Conservation (phyloP, 768 basidiomycete genomes). For the Fistulinella prunicolor region DNA sequence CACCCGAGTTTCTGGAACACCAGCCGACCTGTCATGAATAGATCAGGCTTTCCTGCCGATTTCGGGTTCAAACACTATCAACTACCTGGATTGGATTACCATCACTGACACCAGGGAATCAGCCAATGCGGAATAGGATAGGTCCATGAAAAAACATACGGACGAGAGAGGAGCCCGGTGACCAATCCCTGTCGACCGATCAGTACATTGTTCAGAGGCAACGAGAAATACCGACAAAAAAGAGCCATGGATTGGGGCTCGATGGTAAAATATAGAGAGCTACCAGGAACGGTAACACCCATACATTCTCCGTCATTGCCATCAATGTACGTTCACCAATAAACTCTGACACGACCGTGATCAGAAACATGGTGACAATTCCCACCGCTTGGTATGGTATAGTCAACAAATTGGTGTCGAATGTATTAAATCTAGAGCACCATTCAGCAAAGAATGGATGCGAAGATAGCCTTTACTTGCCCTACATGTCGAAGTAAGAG, state of each 20-base stretch:
- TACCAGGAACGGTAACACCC: conserved; percentile 60
- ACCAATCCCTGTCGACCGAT: conserved; percentile 35
- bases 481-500: conserved; percentile 55
- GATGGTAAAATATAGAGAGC: conserved; percentile 48
- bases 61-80: too few species aligned
- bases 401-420: conserved; percentile 56
- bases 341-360: conserved; percentile 50
- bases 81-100: conserved; percentile 51
- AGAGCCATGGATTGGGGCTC: conserved; percentile 51
- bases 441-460: background rate
- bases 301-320: conserved; percentile 52
- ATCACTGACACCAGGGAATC: conserved; percentile 15
- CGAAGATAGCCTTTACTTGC: conserved; percentile 18
- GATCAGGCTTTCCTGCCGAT: background rate
- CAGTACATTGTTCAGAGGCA: background rate
- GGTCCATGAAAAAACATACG: conserved; percentile 28
- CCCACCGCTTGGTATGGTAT: conserved; percentile 54
- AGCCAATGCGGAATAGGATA: background rate
- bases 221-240: conserved; percentile 39
- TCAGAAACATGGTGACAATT: conserved; percentile 49
- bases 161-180: conserved; percentile 44
- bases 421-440: conserved; percentile 49
- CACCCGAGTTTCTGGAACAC: conserved; percentile 60
- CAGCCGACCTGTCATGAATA: conserved; percentile 43
- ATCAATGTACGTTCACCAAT: conserved; percentile 54